Evolutionary conservation across 2,329 filamentous ascomycete species (phyloP).

Genomic region (Xylariaceae sp.): DNA sequence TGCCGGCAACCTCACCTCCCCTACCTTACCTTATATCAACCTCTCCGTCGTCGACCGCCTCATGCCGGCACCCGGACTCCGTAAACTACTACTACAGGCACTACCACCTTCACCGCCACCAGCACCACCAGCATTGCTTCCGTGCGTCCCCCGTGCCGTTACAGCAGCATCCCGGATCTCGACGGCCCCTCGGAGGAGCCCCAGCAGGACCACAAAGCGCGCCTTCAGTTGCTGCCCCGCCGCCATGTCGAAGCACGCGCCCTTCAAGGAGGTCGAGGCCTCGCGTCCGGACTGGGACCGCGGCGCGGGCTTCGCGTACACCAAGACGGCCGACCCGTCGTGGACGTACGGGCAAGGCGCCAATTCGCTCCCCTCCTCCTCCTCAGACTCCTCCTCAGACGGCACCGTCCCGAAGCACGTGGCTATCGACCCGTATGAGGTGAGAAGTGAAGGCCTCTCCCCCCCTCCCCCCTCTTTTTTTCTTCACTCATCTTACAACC

Average conservation of each 20-base stretch:
- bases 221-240: background rate
- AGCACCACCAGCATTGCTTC: background rate
- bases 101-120: too few species aligned
- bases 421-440: slow-evolving; percentile 73
- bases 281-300: slow-evolving; percentile 55
- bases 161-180: background rate
- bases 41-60: too few species aligned
- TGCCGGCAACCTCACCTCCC: too few species aligned
- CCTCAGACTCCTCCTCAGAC: slow-evolving; percentile 9
- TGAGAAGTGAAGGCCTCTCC: too few species aligned
- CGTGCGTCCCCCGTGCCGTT: background rate
- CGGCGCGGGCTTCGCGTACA: slow-evolving; percentile 42
- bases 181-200: background rate
- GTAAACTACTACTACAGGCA: too few species aligned
- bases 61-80: background rate
- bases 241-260: slow-evolving; percentile 43
- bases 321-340: slow-evolving; percentile 54
- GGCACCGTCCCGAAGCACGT: slow-evolving; percentile 46
- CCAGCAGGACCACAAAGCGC: background rate
- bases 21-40: too few species aligned
- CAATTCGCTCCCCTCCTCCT: slow-evolving; percentile 38
- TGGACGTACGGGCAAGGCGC: slow-evolving; percentile 62
- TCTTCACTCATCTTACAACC: too few species aligned
- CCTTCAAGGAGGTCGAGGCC: slow-evolving; percentile 67
- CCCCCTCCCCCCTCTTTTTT: too few species aligned